A percentile compares a stretch with the other conserved stretches of the same genome.
These are phyloP conservation scores for Panaeolus papilionaceus DNA, from an alignment of 768 basidiomycete genomes.

Conservation along the genomic window DNA sequence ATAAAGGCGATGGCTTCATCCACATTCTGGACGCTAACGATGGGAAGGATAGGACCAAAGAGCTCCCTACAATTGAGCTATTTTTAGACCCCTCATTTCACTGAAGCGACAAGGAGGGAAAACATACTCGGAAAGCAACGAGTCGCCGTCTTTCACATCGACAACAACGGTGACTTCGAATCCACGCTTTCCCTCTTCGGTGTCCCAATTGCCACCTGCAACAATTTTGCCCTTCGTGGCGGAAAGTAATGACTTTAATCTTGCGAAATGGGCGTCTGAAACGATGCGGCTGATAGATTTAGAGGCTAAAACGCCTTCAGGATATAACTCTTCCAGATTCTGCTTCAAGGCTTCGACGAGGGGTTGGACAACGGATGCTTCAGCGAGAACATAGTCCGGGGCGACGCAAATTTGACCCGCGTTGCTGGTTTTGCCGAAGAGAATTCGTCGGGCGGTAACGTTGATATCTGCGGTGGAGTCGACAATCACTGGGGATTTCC, in stretches of 20 bases:
- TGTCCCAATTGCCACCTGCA: slow-evolving; percentile 44
- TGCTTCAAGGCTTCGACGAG: slow-evolving; percentile 52
- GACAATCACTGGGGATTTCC: slow-evolving; percentile 53
- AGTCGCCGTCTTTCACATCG: slow-evolving; percentile 63
- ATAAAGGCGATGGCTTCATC: slow-evolving; percentile 64
- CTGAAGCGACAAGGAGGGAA: background rate
- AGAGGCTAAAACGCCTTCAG: slow-evolving; percentile 54
- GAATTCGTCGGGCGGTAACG: slow-evolving; percentile 65
- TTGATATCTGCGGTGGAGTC: slow-evolving; percentile 44
- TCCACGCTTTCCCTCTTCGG: slow-evolving; percentile 44
- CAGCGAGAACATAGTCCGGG: slow-evolving; percentile 52
- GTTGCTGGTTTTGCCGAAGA: slow-evolving; percentile 72
- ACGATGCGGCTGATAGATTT: slow-evolving; percentile 57
- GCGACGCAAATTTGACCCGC: slow-evolving; percentile 77
- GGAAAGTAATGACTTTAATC: slow-evolving; percentile 57
- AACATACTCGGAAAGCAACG: slow-evolving; percentile 63
- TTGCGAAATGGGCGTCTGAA: slow-evolving; percentile 56
- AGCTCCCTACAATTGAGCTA: slow-evolving; percentile 55
- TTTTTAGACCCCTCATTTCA: background rate
- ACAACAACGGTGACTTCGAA: slow-evolving; percentile 69
- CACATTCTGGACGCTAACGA: slow-evolving; percentile 61
- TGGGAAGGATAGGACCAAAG: slow-evolving; percentile 75
- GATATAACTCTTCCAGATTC: slow-evolving; percentile 56
- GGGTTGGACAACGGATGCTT: slow-evolving; percentile 47
- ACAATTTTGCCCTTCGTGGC: slow-evolving; percentile 64